Percentiles rank a stretch among this genome's conserved stretches.
Evolutionary conservation across 176 grass and related monocot species (phyloP).

Genomic region (maize (Zea mays)): Zm-B73-REFERENCE-NAM-5.0 NC_050100.1:224972001-224972500

Average conservation of each 20-base stretch:
- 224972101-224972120: neutral
- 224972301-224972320: too few species aligned
- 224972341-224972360: neutral
- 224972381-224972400: neutral
- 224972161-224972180: neutral
- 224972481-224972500: neutral
- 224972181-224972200: conserved; percentile 10
- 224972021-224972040: conserved; percentile 12
- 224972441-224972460: neutral
- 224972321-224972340: neutral
- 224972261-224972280: too few species aligned
- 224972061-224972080: neutral
- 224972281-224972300: too few species aligned
- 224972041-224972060: conserved; percentile 20
- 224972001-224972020: neutral
- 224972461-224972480: neutral
- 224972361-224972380: neutral
- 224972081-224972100: neutral
- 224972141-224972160: conserved; percentile 30
- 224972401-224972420: too few species aligned
- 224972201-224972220: neutral
- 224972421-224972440: neutral
- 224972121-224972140: neutral
- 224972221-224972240: neutral
- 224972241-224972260: too few species aligned